Percentiles rank a stretch among this genome's conserved stretches.
These are phyloP conservation scores for Yarrowia alimentaria DNA, from an alignment of 805 yeast genomes.

Conservation along the genomic window DNA sequence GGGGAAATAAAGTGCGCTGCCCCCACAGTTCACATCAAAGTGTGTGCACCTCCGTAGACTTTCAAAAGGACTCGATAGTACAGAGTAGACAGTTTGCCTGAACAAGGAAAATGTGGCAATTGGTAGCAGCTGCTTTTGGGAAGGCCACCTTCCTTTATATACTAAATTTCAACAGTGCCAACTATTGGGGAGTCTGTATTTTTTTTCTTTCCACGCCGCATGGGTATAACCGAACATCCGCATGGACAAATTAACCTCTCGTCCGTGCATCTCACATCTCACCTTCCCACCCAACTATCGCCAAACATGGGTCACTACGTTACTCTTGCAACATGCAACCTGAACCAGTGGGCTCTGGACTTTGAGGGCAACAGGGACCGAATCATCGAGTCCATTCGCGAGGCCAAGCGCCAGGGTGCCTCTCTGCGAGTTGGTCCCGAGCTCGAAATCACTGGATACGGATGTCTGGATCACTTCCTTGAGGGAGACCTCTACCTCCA, in stretches of 20 bases:
- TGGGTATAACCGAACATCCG: constrained; percentile 18
- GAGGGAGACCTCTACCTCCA: constrained; percentile 87
- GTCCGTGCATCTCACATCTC: neutral
- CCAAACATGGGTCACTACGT: constrained; percentile 74
- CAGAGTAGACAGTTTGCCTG: too few species aligned
- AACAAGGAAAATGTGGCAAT: too few species aligned
- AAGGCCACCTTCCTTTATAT: too few species aligned
- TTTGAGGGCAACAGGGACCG: constrained; percentile 96
- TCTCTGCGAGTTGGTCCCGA: constrained; percentile 94
- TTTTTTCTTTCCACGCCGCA: too few species aligned
- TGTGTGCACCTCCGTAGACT: too few species aligned
- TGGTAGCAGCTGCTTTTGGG: too few species aligned
- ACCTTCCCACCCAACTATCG: neutral
- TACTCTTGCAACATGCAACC: constrained; percentile 88
- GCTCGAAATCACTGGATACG: constrained; percentile 87
- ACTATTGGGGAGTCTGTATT: too few species aligned
- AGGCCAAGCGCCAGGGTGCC: constrained; percentile 77
- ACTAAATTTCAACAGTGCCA: too few species aligned
- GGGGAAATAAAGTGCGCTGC: too few species aligned
- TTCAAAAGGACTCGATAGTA: too few species aligned
- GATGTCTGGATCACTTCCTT: constrained; percentile 72
- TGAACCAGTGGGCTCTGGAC: constrained; percentile 98
- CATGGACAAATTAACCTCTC: neutral
- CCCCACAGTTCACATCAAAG: too few species aligned
- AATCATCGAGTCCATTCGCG: constrained; percentile 71